Evolutionary conservation across 2,329 filamentous ascomycete genomes (phyloP).

Genomic region (Trichoderma lentiforme): DNA sequence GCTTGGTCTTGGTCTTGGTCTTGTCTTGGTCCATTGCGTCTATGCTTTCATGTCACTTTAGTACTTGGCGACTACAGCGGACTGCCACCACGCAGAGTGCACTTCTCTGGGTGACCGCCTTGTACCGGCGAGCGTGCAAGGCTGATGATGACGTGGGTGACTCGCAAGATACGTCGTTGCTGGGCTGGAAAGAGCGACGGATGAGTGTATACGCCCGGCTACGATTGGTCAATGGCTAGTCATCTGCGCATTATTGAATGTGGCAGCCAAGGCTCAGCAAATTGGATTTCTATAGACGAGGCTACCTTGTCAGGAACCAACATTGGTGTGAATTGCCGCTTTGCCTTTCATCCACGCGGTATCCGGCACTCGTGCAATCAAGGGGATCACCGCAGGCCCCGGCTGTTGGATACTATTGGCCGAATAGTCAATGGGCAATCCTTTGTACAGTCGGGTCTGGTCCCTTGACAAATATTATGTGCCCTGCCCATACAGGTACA

Average conservation of each 20-base stretch:
- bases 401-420: background rate
- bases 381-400: background rate
- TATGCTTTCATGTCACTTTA: background rate
- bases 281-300: background rate
- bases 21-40: background rate
- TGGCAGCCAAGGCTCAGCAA: background rate
- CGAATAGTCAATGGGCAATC: background rate
- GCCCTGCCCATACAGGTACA: background rate
- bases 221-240: background rate
- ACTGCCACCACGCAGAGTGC: background rate
- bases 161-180: background rate
- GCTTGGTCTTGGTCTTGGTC: background rate
- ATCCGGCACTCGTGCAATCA: background rate
- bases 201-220: background rate
- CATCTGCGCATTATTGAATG: background rate
- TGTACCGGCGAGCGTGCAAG: background rate
- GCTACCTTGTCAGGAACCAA: background rate
- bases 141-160: constrained; percentile 14
- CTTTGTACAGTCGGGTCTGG: background rate
- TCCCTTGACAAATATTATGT: background rate
- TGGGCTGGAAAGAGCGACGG: background rate
- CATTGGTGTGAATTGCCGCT: background rate
- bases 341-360: background rate
- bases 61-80: background rate
- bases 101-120: background rate